Percentiles rank a stretch among this genome's conserved stretches.
phyloP scores from a whole-genome alignment of 768 basidiomycete species.

The Tricholoma matsutake region DNA sequence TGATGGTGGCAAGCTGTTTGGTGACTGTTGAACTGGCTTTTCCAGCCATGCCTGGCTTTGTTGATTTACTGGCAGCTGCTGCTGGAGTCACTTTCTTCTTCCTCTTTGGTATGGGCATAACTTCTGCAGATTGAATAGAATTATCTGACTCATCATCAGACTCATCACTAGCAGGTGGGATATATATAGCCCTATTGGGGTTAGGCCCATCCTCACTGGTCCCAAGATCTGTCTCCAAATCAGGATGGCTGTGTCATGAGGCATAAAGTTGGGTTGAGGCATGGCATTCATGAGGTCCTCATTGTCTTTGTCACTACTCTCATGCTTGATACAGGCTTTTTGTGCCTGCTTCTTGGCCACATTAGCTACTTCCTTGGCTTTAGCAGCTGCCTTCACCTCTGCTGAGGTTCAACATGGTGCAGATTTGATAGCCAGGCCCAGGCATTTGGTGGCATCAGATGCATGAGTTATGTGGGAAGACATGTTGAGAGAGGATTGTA shows the following conservation, averaged over 20 bases:
- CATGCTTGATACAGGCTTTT: background rate
- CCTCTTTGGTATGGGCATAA: background rate
- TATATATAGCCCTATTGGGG: background rate
- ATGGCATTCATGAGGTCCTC: background rate
- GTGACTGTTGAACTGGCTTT: background rate
- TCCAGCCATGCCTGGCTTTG: background rate
- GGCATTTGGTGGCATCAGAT: background rate
- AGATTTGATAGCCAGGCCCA: background rate
- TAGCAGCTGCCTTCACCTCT: background rate
- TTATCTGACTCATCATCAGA: background rate
- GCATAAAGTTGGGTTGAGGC: background rate
- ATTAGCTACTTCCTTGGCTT: too few relatives aligned
- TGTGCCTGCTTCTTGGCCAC: background rate
- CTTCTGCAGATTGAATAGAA: too few relatives aligned
- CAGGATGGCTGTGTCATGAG: background rate
- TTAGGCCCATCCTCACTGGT: background rate
- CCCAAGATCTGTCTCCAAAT: too few relatives aligned
- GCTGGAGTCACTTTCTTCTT: background rate
- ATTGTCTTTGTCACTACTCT: background rate
- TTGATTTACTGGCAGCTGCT: background rate
- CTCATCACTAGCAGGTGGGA: background rate
- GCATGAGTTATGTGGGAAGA: too few relatives aligned
- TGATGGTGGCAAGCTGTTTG: background rate
- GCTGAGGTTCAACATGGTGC: background rate
- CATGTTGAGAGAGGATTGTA: too few relatives aligned